Base-by-base conservation (phyloP, 2,329 filamentous ascomycete genomes). In the Fusarium citri region DNA sequence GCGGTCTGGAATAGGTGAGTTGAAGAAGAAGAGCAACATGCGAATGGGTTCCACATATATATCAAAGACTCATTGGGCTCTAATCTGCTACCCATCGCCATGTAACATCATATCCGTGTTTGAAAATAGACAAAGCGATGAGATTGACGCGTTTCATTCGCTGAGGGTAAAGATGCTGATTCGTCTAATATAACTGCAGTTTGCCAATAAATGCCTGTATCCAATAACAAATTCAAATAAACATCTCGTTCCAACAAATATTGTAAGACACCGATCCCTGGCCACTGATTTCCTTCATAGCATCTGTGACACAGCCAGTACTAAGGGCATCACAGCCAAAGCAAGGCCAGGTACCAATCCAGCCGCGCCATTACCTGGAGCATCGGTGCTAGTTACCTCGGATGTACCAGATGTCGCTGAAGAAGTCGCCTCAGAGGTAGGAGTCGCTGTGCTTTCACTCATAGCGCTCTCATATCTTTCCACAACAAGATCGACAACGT, bases 401-500 rank as follows among this genome's bases (percentile, higher is more conserved):
- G 54, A 42, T 20, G 25, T 28, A 9, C 58, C 41, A 12, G 57
- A 23, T 18, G 59, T 59, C 8, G 59, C 28, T 9, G 67, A 47
- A 25, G 25, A 43, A 25, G 66, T 68, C 16, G 53, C 46, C 2
- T 55, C 55, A 4, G 68, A 25, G 10, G 68, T 43, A 12, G 64
- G 34, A 2, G 67, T 51, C 3, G 62, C 48, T 12, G 56, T 57
- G 23, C 45, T 43, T 47, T 51, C 45, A 40, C 48, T 56, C 40
- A 25, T 25, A 2, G 68, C 68, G 5, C 61, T 69, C 51, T 80
- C 64, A 61, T 77, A 82, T 45, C 73, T 76, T 40, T 75, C 63
- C 31, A 81, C 75, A 37, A 83, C 72, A 62, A 79, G 82, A 20
- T 81, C 72, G 55, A 76, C 76, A 5, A 79, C 76, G 4, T 80